These are phyloP conservation scores for Scorias spongiosa DNA, from an alignment of 2,329 filamentous ascomycete genomes.

Conservation along the genomic window DNA sequence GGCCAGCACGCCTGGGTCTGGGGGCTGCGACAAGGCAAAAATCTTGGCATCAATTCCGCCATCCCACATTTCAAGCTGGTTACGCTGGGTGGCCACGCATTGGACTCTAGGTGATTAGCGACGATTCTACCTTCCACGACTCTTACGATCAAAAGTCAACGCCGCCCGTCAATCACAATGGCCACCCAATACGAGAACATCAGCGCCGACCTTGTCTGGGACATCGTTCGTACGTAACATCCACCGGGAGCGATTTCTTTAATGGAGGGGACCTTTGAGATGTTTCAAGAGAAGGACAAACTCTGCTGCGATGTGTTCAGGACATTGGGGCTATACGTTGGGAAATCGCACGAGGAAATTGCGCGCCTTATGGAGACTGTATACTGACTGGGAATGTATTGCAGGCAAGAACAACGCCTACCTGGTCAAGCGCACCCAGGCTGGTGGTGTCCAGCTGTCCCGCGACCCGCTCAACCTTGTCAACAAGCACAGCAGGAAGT, in stretches of 20 bases:
- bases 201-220: conserved; percentile 86
- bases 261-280: too few relatives aligned
- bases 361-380: too few relatives aligned
- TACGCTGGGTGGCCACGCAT: background rate
- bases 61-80: background rate
- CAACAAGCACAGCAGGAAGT: conserved; percentile 87
- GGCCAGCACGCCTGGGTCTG: background rate
- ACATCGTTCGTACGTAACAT: conserved; percentile 69
- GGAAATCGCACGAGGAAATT: too few relatives aligned
- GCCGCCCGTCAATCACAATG: conserved; percentile 22
- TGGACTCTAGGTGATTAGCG: background rate
- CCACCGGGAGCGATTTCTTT: conserved; percentile 1
- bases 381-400: conserved; percentile 1
- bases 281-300: too few relatives aligned
- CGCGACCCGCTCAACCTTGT: conserved; percentile 84
- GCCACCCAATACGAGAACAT: conserved; percentile 47
- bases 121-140: background rate
- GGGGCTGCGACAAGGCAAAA: background rate
- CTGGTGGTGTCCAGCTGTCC: conserved; percentile 77
- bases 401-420: conserved; percentile 76
- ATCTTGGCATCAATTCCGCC: background rate
- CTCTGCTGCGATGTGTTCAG: too few relatives aligned
- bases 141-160: background rate
- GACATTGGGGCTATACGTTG: too few relatives aligned
- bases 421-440: conserved; percentile 75